Percentiles rank a stretch among this genome's conserved stretches.
These are phyloP conservation scores for Globisporangium uncinulatum DNA, from an alignment of 352 stramenopile genomes.

Conservation along the genomic window DNA sequence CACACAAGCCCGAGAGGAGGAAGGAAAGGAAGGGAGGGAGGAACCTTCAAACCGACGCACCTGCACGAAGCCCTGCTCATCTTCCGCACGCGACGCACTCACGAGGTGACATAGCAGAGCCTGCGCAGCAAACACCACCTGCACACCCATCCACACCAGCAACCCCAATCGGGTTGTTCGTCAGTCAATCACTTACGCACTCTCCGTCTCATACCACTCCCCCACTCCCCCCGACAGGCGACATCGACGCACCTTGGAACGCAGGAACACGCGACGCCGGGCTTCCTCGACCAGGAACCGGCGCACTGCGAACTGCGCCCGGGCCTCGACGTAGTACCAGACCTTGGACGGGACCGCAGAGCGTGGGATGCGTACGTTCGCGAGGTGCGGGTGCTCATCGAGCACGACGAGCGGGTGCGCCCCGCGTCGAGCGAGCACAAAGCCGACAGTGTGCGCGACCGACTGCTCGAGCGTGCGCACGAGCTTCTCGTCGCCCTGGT, in stretches of 20 bases:
- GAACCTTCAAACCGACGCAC: conserved; percentile 18
- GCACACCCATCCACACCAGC: neutral
- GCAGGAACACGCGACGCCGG: conserved; percentile 36
- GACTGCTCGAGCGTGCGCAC: conserved; percentile 32
- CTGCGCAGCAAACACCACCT: conserved; percentile 45
- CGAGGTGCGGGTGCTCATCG: conserved; percentile 41
- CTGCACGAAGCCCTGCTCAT: conserved; percentile 64
- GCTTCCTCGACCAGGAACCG: conserved; percentile 51
- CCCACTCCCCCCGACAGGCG: neutral
- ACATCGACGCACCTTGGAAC: neutral
- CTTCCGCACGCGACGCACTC: conserved; percentile 47
- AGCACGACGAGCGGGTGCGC: conserved; percentile 41
- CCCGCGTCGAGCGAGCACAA: conserved; percentile 26
- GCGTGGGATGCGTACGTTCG: conserved; percentile 40
- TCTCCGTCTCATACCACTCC: conserved; percentile 10
- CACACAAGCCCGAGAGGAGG: neutral
- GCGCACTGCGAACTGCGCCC: conserved; percentile 50
- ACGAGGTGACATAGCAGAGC: conserved; percentile 58
- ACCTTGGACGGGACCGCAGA: conserved; percentile 38
- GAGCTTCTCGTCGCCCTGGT: conserved; percentile 17
- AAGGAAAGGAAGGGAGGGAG: too few species aligned
- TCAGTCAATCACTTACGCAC: too few species aligned
- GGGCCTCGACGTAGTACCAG: conserved; percentile 40
- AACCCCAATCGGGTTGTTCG: too few species aligned
- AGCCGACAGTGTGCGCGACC: conserved; percentile 21